phyloP scores from a whole-genome alignment of 2,329 filamentous ascomycete species.

The Alternaria panax region DNA sequence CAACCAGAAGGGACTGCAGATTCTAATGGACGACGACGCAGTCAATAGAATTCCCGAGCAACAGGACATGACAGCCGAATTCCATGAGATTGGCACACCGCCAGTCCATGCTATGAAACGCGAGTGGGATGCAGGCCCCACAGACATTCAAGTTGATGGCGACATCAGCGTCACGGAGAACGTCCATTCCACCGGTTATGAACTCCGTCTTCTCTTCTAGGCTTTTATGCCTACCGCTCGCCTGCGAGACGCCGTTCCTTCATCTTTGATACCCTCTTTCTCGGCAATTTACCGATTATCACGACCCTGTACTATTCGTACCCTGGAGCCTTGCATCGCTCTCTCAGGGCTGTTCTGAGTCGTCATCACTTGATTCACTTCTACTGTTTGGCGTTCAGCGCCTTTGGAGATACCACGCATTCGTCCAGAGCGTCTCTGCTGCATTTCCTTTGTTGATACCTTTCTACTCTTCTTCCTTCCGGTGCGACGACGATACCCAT shows the following conservation, averaged over 20 bases:
- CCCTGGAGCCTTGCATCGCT: constrained; percentile 25
- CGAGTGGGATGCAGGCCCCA: constrained; percentile 61
- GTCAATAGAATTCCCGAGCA: constrained; percentile 84
- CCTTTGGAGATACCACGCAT: constrained; percentile 40
- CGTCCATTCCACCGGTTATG: constrained; percentile 56
- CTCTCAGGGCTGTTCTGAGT: constrained; percentile 19
- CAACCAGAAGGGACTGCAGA: constrained; percentile 76
- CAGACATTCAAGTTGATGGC: constrained; percentile 58
- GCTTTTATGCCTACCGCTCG: constrained; percentile 4
- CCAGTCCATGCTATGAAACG: constrained; percentile 57
- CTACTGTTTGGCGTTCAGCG: constrained; percentile 30
- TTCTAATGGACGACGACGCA: constrained; percentile 91
- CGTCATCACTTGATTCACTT: constrained; percentile 16
- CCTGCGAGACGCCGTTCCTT: constrained; percentile 12
- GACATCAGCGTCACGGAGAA: constrained; percentile 55
- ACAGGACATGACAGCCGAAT: constrained; percentile 82
- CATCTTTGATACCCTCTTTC: constrained; percentile 20
- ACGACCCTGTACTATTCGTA: constrained; percentile 46
- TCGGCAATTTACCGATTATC: constrained; percentile 33
- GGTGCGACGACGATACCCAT: constrained; percentile 50
- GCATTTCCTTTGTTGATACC: constrained; percentile 20
- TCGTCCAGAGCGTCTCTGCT: constrained; percentile 28
- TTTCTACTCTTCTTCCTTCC: constrained; percentile 31
- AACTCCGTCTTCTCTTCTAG: constrained; percentile 59
- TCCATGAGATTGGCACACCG: constrained; percentile 66